phyloP scores from a whole-genome alignment of 2,329 filamentous ascomycete species.

The Dothistroma pini region DNA sequence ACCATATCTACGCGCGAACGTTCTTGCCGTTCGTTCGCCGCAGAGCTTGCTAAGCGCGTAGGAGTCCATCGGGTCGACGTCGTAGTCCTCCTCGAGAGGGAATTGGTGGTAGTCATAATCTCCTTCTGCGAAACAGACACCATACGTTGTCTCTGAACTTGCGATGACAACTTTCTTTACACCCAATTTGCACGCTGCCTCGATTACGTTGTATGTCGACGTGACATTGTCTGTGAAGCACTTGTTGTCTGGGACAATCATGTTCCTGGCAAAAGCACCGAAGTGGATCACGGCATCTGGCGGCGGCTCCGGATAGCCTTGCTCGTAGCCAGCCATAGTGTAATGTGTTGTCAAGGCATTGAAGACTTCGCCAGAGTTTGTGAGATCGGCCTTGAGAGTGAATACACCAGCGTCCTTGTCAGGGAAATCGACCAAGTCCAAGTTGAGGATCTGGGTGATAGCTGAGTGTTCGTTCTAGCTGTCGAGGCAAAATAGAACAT shows the following conservation, averaged over 20 bases:
- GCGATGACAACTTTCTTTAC: constrained; percentile 62
- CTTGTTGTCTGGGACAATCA: constrained; percentile 60
- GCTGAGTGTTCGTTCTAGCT: not conserved
- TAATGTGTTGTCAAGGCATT: constrained; percentile 57
- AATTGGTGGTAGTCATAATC: constrained; percentile 55
- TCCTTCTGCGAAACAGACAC: constrained; percentile 59
- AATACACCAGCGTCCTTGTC: constrained; percentile 42
- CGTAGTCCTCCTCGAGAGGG: constrained; percentile 57
- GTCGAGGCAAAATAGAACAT: not conserved
- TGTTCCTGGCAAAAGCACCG: constrained; percentile 56
- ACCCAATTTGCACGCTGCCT: constrained; percentile 59
- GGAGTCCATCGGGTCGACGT: constrained; percentile 58
- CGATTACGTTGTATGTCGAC: constrained; percentile 60
- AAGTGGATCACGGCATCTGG: constrained; percentile 63
- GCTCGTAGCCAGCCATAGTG: constrained; percentile 48
- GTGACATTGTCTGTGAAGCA: constrained; percentile 55
- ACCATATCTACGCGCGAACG: constrained; percentile 54
- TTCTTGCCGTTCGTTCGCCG: constrained; percentile 55
- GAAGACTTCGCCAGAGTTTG: constrained; percentile 54
- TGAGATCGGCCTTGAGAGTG: constrained; percentile 55
- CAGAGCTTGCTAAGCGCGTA: constrained; percentile 61
- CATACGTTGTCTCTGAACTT: constrained; percentile 58
- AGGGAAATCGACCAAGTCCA: constrained; percentile 50
- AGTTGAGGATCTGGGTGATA: constrained; percentile 45
- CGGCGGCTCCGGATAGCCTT: constrained; percentile 40